Evolutionary conservation across 371 early-diverging fungal species (phyloP).

Genomic region (Mortierella sp.): DNA sequence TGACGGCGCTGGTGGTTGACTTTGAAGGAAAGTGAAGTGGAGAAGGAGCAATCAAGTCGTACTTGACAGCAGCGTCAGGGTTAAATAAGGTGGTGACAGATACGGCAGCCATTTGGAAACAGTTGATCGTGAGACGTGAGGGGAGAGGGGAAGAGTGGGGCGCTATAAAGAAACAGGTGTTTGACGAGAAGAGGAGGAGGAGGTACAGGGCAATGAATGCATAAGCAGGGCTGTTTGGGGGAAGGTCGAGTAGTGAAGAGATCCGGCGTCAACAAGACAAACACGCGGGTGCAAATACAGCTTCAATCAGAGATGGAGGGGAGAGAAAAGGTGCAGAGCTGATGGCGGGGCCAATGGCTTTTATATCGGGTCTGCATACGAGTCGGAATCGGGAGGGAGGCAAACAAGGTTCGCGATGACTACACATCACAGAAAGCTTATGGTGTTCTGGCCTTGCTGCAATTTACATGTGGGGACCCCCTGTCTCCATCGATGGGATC

Average conservation of each 20-base stretch:
- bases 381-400: slow-evolving; percentile 9
- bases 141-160: neutral
- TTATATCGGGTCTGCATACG: slow-evolving; percentile 10
- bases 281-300: neutral
- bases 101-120: slow-evolving; percentile 26
- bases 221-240: slow-evolving; percentile 5
- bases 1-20: slow-evolving; percentile 5
- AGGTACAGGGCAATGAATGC: too few species aligned
- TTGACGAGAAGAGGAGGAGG: neutral
- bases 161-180: neutral
- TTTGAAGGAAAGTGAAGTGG: slow-evolving; percentile 7
- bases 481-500: too few species aligned
- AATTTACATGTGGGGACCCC: too few species aligned
- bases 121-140: neutral
- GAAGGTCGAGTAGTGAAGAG: neutral
- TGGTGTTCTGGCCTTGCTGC: neutral
- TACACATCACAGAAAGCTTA: neutral
- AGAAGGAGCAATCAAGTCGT: slow-evolving; percentile 41
- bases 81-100: slow-evolving; percentile 44
- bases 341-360: neutral
- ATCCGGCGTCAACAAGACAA: neutral
- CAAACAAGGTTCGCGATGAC: slow-evolving; percentile 13
- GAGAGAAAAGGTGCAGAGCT: neutral
- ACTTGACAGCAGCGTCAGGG: slow-evolving; percentile 38
- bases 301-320: neutral